Conservation (phyloP, 2,329 filamentous ascomycete species). For the Colletotrichum camelliae region DNA sequence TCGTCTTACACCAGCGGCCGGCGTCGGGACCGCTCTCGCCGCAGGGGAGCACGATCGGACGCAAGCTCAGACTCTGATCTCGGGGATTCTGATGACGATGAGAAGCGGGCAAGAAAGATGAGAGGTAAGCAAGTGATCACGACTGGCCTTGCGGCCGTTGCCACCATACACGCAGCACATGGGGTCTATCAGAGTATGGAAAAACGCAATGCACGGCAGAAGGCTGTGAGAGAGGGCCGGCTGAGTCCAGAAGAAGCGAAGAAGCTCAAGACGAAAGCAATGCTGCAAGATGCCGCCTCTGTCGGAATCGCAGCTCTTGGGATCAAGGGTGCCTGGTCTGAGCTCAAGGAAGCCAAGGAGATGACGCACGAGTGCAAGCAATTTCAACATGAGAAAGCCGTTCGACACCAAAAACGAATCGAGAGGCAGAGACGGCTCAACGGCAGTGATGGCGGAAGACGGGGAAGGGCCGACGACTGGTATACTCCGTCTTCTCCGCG, state of each 20-base stretch:
- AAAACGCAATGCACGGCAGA: slow-evolving; percentile 57
- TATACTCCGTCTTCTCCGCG: slow-evolving; percentile 44
- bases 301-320: slow-evolving; percentile 63
- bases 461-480: slow-evolving; percentile 51
- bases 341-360: slow-evolving; percentile 62
- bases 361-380: slow-evolving; percentile 51
- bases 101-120: slow-evolving; percentile 60
- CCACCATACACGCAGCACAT: slow-evolving; percentile 65
- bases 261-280: slow-evolving; percentile 62
- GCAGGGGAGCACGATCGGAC: slow-evolving; percentile 46
- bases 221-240: slow-evolving; percentile 59
- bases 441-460: slow-evolving; percentile 35
- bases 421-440: slow-evolving; percentile 37
- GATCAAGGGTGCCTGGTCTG: slow-evolving; percentile 60
- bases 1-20: slow-evolving; percentile 43
- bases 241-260: slow-evolving; percentile 56
- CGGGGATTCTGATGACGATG: slow-evolving; percentile 63
- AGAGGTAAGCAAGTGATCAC: slow-evolving; percentile 67
- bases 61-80: slow-evolving; percentile 60
- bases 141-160: slow-evolving; percentile 61
- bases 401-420: slow-evolving; percentile 54
- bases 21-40: slow-evolving; percentile 38
- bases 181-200: slow-evolving; percentile 65
- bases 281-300: slow-evolving; percentile 64
- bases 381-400: slow-evolving; percentile 54